Evolutionary conservation across 208 protist species (phyloP), one percentile per base, ranked within the genome.

Genomic region (Leptomonas pyrrhocoris): DNA sequence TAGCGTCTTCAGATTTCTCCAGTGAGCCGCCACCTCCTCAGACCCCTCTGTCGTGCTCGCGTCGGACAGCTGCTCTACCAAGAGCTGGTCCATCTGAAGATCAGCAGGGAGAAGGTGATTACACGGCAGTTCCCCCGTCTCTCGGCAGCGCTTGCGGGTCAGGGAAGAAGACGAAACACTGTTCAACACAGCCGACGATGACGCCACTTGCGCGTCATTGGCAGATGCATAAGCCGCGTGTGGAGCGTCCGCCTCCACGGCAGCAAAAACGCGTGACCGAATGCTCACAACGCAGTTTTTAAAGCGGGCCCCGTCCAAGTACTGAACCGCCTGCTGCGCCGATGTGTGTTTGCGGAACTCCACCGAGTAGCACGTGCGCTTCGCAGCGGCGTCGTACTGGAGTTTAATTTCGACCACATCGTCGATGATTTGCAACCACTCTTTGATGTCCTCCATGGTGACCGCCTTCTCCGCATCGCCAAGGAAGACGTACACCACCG

Each of bases 341-440:
- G 88, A 59, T 12, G 30, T 28, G 11, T 55, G 11, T 21, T 70
- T 77, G 18, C 68, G 71, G 60, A 96, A 94, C 28, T 65, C 65
- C 8, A 96, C 85, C 34, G 70, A 74, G 61, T 86, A 96, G 64
- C 87, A 94, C 21, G 63, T 55, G 2, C 67, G 30, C 50, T 81
- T 72, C 21, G 54, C 54, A 0, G 79, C 31, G 0, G 76, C 77
- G 59, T 96, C 86, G 72, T 85, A 96, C 74, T 94, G 91, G 21
- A 90, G 55, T 63, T 96, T 96, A 13, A 93, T 74, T 7, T 81
- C 58, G 9, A 87, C 76, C 43, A 96, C 77, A 2, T 86, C 74
- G 25, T 74, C 87, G 21, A 96, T 60, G 36, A 94, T 85, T 28
- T 68, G 57, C 25, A 94, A 68, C 85, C 86, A 96, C 23, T 96